Evolutionary conservation across 805 yeast species (phyloP).

Genomic region (Spathaspora boniae): DNA sequence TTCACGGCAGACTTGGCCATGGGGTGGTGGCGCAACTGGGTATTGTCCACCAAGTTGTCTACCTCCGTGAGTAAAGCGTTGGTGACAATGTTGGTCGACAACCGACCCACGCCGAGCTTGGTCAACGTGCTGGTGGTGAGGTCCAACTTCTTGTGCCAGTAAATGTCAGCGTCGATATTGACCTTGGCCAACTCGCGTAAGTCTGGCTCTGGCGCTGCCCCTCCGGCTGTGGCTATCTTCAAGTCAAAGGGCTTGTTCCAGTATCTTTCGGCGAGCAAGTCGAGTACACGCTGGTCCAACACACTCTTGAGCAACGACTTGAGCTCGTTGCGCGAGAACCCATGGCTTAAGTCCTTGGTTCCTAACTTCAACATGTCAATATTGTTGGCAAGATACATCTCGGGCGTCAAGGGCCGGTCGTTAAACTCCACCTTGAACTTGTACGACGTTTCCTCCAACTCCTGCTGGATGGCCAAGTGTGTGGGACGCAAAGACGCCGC

Average conservation of each 20-base stretch:
- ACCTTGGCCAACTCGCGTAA: constrained; percentile 53
- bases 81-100: constrained; percentile 79
- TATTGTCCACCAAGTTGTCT: constrained; percentile 64
- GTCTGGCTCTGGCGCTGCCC: constrained; percentile 40
- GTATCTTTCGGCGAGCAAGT: constrained; percentile 81
- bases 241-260: constrained; percentile 69
- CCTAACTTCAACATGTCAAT: constrained; percentile 82
- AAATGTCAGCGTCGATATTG: constrained; percentile 57
- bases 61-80: constrained; percentile 77
- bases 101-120: constrained; percentile 89
- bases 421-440: constrained; percentile 95
- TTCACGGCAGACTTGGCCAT: constrained; percentile 74
- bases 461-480: constrained; percentile 78
- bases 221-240: no score
- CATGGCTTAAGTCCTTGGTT: constrained; percentile 80
- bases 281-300: constrained; percentile 85
- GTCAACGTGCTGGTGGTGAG: constrained; percentile 75
- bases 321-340: constrained; percentile 80
- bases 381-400: constrained; percentile 88
- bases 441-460: constrained; percentile 89
- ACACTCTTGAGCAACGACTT: constrained; percentile 75
- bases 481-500: constrained; percentile 86
- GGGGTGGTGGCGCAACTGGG: constrained; percentile 83
- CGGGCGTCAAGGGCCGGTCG: constrained; percentile 90
- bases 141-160: constrained; percentile 88